Evolutionary conservation across 768 basidiomycete genomes (phyloP), one percentile per base, ranked within the genome.

Genomic region (Steccherinum ochraceum): DNA sequence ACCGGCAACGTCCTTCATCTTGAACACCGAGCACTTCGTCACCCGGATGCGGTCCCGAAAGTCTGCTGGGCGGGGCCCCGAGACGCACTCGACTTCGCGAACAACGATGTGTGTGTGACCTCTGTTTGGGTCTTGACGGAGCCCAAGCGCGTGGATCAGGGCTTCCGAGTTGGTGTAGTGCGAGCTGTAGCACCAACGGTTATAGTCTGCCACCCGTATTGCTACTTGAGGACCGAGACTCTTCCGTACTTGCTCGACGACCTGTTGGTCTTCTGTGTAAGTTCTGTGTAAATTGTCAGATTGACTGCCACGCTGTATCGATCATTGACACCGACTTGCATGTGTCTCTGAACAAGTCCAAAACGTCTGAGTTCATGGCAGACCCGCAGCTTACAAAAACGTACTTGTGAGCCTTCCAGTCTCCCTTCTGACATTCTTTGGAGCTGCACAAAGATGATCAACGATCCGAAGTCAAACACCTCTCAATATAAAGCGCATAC

Each of bases 321-420:
- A n/a, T n/a, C n/a, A n/a, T n/a, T n/a, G n/a, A n/a, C n/a, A n/a
- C n/a, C n/a, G n/a, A n/a, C n/a, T n/a, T n/a, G n/a, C n/a, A n/a
- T n/a, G n/a, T n/a, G n/a, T n/a, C n/a, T n/a, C n/a, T n/a, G n/a
- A n/a, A n/a, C n/a, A n/a, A n/a, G n/a, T n/a, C n/a, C n/a, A n/a
- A n/a, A n/a, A n/a, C n/a, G n/a, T n/a, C n/a, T n/a, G n/a, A n/a
- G n/a, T n/a, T n/a, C n/a, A n/a, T n/a, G n/a, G n/a, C n/a, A n/a
- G n/a, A n/a, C n/a, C n/a, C n/a, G n/a, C n/a, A n/a, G n/a, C n/a
- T n/a, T n/a, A n/a, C n/a, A n/a, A n/a, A n/a, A n/a, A 35, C 30
- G 30, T 7, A 35, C 30, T 30, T 48, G 21, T 52, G 51, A n/a
- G 11, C n/a, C 46, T 52, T 43, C 51, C 51, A 52, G 41, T 52